Conservation (phyloP, 495 filamentous ascomycete genomes). For the Delitschia confertaspora region DNA sequence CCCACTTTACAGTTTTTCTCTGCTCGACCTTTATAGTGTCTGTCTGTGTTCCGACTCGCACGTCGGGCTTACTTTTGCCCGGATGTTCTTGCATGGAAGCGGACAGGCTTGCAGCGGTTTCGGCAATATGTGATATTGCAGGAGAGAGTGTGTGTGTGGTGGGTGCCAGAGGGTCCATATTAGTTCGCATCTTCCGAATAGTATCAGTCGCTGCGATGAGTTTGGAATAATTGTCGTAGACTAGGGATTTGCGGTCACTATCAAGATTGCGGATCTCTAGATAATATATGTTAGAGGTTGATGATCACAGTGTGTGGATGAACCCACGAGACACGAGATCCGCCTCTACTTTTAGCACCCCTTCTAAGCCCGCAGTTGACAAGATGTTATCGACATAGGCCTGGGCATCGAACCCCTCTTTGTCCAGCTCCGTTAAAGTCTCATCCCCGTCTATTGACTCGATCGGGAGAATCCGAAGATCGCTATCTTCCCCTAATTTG, state of each 20-base stretch:
- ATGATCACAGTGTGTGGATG: background rate
- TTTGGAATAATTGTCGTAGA: constrained; percentile 98
- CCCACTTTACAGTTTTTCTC: constrained; percentile 63
- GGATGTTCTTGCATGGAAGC: constrained; percentile 31
- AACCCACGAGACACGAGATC: constrained; percentile 44
- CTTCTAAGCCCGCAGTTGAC: constrained; percentile 53
- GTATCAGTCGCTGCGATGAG: constrained; percentile 91
- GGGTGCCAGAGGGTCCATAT: constrained; percentile 65
- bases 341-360: constrained; percentile 55
- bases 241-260: constrained; percentile 89
- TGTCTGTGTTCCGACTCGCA: constrained; percentile 1
- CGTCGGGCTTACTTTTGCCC: constrained; percentile 1
- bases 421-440: constrained; percentile 47
- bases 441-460: constrained; percentile 28
- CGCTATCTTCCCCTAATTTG: background rate
- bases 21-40: constrained; percentile 39
- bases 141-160: constrained; percentile 64
- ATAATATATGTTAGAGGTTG: background rate
- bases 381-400: constrained; percentile 58
- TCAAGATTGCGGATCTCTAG: constrained; percentile 40
- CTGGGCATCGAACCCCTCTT: constrained; percentile 45
- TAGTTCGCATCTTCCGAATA: constrained; percentile 72
- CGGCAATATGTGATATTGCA: constrained; percentile 72
- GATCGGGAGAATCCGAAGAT: background rate
- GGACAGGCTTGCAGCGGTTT: constrained; percentile 59